phyloP scores from a whole-genome alignment of 805 yeast species.

The Candida insectorum region DNA sequence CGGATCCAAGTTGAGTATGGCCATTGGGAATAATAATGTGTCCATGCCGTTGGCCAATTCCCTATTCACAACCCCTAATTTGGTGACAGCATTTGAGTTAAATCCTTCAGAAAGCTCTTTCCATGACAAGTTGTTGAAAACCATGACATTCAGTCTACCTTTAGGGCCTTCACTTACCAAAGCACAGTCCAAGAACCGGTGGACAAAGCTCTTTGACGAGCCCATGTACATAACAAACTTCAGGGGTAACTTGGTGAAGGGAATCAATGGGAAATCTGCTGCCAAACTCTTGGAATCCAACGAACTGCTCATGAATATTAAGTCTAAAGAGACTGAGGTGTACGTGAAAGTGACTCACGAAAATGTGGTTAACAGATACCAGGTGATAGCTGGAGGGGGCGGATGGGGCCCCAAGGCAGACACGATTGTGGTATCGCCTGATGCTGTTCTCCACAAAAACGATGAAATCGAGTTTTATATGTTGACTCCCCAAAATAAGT shows the following conservation, averaged over 20 bases:
- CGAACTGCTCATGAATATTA: conserved; percentile 32
- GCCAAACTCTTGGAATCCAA: conserved; percentile 52
- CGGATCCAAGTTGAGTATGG: conserved; percentile 19
- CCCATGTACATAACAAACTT: conserved; percentile 44
- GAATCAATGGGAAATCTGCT: conserved; percentile 54
- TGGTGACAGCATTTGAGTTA: conserved; percentile 35
- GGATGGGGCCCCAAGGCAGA: conserved; percentile 72
- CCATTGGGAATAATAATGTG: conserved; percentile 9
- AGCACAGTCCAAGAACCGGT: conserved; percentile 19
- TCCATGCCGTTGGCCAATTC: conserved; percentile 37
- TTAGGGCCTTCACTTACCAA: background rate
- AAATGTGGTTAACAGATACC: conserved; percentile 29
- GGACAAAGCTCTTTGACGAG: conserved; percentile 29
- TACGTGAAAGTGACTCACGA: conserved; percentile 28
- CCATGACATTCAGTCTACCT: conserved; percentile 4
- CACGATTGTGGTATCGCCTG: conserved; percentile 63
- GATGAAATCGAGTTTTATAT: conserved; percentile 45
- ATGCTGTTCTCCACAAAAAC: conserved; percentile 45
- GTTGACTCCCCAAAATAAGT: conserved; percentile 35
- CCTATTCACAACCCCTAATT: conserved; percentile 31
- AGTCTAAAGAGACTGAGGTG: conserved; percentile 43
- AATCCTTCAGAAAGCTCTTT: conserved; percentile 13
- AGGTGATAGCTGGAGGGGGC: conserved; percentile 72
- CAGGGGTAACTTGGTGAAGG: conserved; percentile 57
- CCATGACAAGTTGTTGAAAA: conserved; percentile 6